Conservation (phyloP, 2,329 filamentous ascomycete species). For the Scopulariopsis brevicaulis region DNA sequence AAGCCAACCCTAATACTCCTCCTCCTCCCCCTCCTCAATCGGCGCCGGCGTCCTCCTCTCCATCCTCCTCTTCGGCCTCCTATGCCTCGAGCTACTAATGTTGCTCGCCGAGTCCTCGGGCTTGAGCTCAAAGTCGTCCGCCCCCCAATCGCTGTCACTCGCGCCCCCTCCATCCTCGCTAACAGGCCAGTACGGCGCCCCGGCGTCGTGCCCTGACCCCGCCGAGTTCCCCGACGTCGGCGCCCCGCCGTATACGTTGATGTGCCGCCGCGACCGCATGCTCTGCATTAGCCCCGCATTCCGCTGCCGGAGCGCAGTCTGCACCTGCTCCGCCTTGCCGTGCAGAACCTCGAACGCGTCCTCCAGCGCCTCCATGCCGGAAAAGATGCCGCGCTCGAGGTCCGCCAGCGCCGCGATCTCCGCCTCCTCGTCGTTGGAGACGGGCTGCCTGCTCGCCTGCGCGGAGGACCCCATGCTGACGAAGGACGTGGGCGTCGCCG, state of each 20-base stretch:
- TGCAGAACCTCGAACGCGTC: slow-evolving; percentile 92
- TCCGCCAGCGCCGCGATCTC: slow-evolving; percentile 85
- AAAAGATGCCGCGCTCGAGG: slow-evolving; percentile 85
- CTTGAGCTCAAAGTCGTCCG: slow-evolving; percentile 50
- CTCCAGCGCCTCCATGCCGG: slow-evolving; percentile 87
- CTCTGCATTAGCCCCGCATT: slow-evolving; percentile 62
- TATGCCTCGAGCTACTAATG: slow-evolving; percentile 59
- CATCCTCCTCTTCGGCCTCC: slow-evolving; percentile 54
- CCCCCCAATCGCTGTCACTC: slow-evolving; percentile 46
- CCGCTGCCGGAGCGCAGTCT: slow-evolving; percentile 68
- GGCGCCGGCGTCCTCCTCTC: slow-evolving; percentile 62
- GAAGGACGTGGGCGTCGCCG: slow-evolving; percentile 46
- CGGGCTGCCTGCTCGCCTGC: slow-evolving; percentile 39
- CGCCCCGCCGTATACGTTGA: slow-evolving; percentile 36
- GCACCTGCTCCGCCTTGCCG: slow-evolving; percentile 68
- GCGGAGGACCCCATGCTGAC: slow-evolving; percentile 44
- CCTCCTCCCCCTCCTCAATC: slow-evolving; percentile 63
- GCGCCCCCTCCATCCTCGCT: slow-evolving; percentile 15
- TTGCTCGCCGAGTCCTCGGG: slow-evolving; percentile 76
- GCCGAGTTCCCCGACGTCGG: slow-evolving; percentile 33
- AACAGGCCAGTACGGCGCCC: slow-evolving; percentile 35
- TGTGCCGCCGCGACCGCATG: slow-evolving; percentile 47
- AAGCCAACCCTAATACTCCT: slow-evolving; percentile 19
- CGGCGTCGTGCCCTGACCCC: slow-evolving; percentile 15
- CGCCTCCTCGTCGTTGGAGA: slow-evolving; percentile 87